Conservation (phyloP, 176 grass and related monocot genomes). For the Chrysopogon serrulatus region DNA sequence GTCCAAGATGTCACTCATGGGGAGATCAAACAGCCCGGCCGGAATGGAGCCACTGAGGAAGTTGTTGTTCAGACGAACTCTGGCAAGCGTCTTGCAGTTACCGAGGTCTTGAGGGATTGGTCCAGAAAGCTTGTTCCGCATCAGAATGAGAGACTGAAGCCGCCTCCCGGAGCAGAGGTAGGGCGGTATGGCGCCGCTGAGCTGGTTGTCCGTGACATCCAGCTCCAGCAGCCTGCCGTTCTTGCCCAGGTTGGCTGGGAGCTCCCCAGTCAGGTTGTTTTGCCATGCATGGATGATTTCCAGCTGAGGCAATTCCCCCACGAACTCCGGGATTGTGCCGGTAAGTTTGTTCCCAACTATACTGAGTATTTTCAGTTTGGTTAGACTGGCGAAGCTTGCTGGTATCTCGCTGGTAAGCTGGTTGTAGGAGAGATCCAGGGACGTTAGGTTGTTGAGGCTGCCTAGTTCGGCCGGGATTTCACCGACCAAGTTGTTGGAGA, state of each 20-base stretch:
- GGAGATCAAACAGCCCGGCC: too few species aligned
- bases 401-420: conserved; percentile 69
- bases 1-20: too few species aligned
- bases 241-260: conserved; percentile 35
- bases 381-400: conserved; percentile 17
- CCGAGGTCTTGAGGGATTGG: too few species aligned
- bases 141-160: conserved; percentile 55
- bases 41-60: too few species aligned
- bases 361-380: conserved; percentile 30
- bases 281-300: conserved; percentile 60
- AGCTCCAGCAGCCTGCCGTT: conserved; percentile 48
- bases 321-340: conserved; percentile 48
- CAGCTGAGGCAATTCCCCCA: conserved; percentile 34
- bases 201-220: conserved; percentile 56
- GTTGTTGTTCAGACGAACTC: too few species aligned
- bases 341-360: conserved; percentile 58
- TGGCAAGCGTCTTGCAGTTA: too few species aligned
- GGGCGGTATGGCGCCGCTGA: conserved; percentile 34
- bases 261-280: conserved; percentile 65
- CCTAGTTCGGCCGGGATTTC: conserved; percentile 49
- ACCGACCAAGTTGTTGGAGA: conserved; percentile 29
- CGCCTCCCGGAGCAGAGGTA: conserved; percentile 39
- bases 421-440: conserved; percentile 69
- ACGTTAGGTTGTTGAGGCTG: conserved; percentile 8
- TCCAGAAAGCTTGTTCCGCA: conserved; percentile 68